phyloP scores from a whole-genome alignment of 192 early-diverging fungal species.

The Backusella luteola region DNA sequence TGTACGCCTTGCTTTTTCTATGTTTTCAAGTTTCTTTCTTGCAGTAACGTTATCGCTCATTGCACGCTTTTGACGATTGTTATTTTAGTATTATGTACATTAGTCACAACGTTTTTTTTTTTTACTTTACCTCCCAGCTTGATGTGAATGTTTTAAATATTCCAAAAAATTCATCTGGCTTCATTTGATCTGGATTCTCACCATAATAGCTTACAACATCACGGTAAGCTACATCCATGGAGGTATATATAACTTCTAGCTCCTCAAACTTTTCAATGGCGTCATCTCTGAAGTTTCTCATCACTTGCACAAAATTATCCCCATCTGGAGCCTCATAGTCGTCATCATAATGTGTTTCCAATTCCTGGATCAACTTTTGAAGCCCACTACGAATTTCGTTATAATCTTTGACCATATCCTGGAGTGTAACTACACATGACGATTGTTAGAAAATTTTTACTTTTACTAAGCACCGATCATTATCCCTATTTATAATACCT shows the following conservation, averaged over 20 bases:
- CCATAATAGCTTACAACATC: constrained; percentile 71
- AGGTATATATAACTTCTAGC: constrained; percentile 55
- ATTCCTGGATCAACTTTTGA: constrained; percentile 45
- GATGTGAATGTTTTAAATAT: constrained; percentile 81
- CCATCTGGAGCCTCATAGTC: constrained; percentile 47
- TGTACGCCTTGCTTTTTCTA: constrained; percentile 33
- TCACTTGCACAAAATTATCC: constrained; percentile 65
- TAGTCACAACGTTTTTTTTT: not conserved
- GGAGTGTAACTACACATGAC: constrained; percentile 46
- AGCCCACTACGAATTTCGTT: constrained; percentile 44
- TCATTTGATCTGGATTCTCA: constrained; percentile 68
- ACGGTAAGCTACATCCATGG: constrained; percentile 71
- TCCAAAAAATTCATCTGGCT: constrained; percentile 85
- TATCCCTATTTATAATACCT: constrained; percentile 35
- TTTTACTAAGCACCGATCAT: not conserved
- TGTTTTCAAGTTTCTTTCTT: constrained; percentile 43
- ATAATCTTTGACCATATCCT: constrained; percentile 52
- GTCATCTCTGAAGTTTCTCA: constrained; percentile 61
- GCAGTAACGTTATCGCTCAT: constrained; percentile 47
- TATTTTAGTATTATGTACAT: not conserved
- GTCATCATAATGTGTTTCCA: constrained; percentile 41
- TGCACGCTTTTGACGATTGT: constrained; percentile 40
- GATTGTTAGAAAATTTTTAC: not conserved
- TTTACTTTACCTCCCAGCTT: constrained; percentile 61
- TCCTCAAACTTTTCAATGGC: constrained; percentile 63